Evolutionary conservation across 192 early-diverging fungal species (phyloP), one percentile per base, ranked within the genome.

Genomic region (Blastocladiella britannica): DNA sequence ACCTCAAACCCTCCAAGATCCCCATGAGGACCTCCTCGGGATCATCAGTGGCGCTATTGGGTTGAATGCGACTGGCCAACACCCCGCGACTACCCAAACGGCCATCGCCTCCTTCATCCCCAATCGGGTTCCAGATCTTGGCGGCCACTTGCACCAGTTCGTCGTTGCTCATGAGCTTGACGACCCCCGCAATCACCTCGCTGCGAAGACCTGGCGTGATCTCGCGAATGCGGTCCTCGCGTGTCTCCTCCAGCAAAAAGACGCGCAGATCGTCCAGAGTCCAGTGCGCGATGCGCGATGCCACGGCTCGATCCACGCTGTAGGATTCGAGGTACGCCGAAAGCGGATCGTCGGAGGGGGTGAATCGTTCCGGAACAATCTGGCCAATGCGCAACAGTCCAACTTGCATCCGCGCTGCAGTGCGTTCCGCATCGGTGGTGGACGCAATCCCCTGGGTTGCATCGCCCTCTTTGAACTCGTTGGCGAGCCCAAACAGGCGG

Each of bases 381-480:
- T 47, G 15, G 37, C 37, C 37, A 20, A 47, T 20, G 9, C 37
- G 37, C 0, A 47, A 20, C 37, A 47, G 37, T 2, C 15, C 12
- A 3, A 47, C 15, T 4, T 47, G 37, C 15, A 47, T 9, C 15
- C 37, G 37, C 37, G 37, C 37, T 2, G 37, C 37, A 20, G 12
- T 20, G 37, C 53, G 25, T 23, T 54, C 53, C 12, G 25, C 53
- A 5, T 9, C 18, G 3, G 25, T n/a, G 25, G 12, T 15, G 12
- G 53, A 25, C 24, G 53, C 53, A 23, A 54, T 28, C 0, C 53
- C 53, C 20, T 22, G 25, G 20, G 53, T 23, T 9, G 15, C 53
- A 23, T 54, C 53, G 0, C 53, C 53, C 24, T 54, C 53, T 7
- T 54, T 54, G 53, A 54, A 54, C 53, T 54, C 53, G 53, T 25